Conservation (phyloP, 371 early-diverging fungal genomes). For the Rhizomucor pusillus region DNA sequence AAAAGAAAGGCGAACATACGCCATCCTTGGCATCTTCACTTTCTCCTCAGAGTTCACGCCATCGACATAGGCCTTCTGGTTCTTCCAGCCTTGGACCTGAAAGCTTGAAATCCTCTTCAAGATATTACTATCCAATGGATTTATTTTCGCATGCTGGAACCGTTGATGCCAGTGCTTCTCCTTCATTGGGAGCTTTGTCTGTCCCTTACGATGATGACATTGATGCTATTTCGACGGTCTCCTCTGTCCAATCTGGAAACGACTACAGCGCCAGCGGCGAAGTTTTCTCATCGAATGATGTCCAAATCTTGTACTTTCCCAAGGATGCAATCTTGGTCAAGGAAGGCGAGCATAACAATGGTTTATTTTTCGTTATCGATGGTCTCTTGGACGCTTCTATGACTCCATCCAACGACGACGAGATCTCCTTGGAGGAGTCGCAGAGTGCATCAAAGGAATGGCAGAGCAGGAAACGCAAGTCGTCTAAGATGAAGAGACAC, state of each 20-base stretch:
- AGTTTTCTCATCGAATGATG: slow-evolving; percentile 53
- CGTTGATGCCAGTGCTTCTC: slow-evolving; percentile 31
- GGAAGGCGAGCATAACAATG: slow-evolving; percentile 84
- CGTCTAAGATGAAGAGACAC: slow-evolving; percentile 2
- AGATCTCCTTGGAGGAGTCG: slow-evolving; percentile 22
- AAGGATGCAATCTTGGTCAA: slow-evolving; percentile 72
- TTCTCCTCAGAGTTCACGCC: slow-evolving; percentile 3
- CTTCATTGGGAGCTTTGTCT: slow-evolving; percentile 30
- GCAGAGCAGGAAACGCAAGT: not conserved
- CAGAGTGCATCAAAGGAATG: slow-evolving; percentile 1
- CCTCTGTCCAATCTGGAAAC: slow-evolving; percentile 43
- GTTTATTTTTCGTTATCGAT: slow-evolving; percentile 90
- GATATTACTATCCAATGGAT: slow-evolving; percentile 38
- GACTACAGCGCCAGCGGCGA: slow-evolving; percentile 14
- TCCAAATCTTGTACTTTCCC: slow-evolving; percentile 69
- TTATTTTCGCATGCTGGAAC: slow-evolving; percentile 44
- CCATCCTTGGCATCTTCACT: slow-evolving; percentile 6
- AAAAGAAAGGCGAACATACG: not conserved
- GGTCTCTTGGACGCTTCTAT: slow-evolving; percentile 83
- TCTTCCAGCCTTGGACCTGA: slow-evolving; percentile 3
- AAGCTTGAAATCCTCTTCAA: slow-evolving; percentile 6
- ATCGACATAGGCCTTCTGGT: not conserved
- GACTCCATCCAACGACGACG: slow-evolving; percentile 37
- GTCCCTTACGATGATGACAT: slow-evolving; percentile 35
- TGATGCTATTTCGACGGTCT: slow-evolving; percentile 35